Base-by-base conservation (phyloP, 805 yeast species). In the Candida anglica region DNA sequence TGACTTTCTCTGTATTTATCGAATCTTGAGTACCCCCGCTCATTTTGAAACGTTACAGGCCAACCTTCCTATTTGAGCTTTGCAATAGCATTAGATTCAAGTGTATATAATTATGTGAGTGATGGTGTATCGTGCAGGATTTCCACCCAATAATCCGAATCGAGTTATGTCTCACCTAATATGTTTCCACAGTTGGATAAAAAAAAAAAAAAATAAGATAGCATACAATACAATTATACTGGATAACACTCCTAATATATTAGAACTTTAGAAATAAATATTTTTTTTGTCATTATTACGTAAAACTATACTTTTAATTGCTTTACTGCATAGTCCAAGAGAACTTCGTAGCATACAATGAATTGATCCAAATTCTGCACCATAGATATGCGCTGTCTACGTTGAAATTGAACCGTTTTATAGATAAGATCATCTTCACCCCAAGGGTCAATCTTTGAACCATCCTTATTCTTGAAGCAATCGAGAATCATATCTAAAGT, bases 331-430 rank as follows among this genome's bases (percentile, higher is more conserved):
- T 54, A 60, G 27, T 49, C 35, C 13, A 59, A 36, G n/a, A 74
- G 52, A 9, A 77, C 64, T 41, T 86, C 93, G 55, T 86, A 86
- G 53, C 91, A 81, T 41, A 79, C 69, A 15, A 81, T 65, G 45
- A 73, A 84, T 56, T 86, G 95, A 39, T 81, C 77, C 39, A 85
- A 67, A 48, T 78, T 82, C 52, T 86, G 95, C 10, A 86, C 95
- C 93, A 86, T 86, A 4, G 88, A 79, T 17, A 86, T 68, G 43
- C 95, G 60, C 55, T 85, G 93, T 40, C 75, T 72, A 44, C 95
- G 67, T 48, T 86, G 77, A 33, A 68, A 71, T 44, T 80, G 76
- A 9, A 86, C 81, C 3, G 77, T 72, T 43, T 77, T 71, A 46
- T 71, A 77, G 3, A 86, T 66, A 37, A 81, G 61, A 55, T 84